A percentile compares a stretch with the other conserved stretches of the same genome.
Evolutionary conservation across 352 stramenopile genomes (phyloP).

Genomic region (Globisporangium irregulare): DNA sequence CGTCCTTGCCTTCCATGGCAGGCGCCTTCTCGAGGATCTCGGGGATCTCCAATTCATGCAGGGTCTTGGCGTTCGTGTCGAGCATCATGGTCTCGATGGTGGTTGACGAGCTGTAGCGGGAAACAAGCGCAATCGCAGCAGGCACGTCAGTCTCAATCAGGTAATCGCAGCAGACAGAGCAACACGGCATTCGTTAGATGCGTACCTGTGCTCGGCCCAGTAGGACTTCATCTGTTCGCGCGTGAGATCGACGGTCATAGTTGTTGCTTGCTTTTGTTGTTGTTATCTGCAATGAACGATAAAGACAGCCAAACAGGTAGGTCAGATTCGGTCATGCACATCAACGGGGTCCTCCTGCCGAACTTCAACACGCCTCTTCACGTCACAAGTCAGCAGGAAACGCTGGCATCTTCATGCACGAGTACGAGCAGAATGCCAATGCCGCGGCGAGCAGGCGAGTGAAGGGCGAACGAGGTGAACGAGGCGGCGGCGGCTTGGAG

Average conservation of each 20-base stretch:
- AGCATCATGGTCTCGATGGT: slow-evolving; percentile 86
- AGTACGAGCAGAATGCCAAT: not conserved
- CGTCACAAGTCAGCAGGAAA: not conserved
- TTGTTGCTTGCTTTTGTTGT: slow-evolving; percentile 6
- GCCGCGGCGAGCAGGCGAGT: not conserved
- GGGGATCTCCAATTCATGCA: slow-evolving; percentile 72
- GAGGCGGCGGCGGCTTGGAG: not conserved
- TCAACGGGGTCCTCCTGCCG: not conserved
- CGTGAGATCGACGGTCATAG: slow-evolving; percentile 54
- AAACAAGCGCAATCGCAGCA: not conserved
- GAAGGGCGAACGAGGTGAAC: not conserved
- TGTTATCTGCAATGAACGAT: not conserved
- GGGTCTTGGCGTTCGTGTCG: slow-evolving; percentile 70
- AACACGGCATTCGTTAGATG: not conserved
- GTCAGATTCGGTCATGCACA: not conserved
- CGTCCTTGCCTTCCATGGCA: slow-evolving; percentile 51
- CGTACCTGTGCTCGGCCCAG: slow-evolving; percentile 68
- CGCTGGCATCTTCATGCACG: not conserved
- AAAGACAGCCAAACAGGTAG: not conserved
- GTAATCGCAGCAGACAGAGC: not conserved
- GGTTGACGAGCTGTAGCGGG: slow-evolving; percentile 19
- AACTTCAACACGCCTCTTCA: slow-evolving; percentile 2
- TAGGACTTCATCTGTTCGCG: slow-evolving; percentile 78
- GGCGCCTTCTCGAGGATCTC: slow-evolving; percentile 76
- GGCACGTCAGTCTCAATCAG: slow-evolving; percentile 2